Conservation (phyloP, 139 green algal genomes). For the Coelastrella sp. region DNA sequence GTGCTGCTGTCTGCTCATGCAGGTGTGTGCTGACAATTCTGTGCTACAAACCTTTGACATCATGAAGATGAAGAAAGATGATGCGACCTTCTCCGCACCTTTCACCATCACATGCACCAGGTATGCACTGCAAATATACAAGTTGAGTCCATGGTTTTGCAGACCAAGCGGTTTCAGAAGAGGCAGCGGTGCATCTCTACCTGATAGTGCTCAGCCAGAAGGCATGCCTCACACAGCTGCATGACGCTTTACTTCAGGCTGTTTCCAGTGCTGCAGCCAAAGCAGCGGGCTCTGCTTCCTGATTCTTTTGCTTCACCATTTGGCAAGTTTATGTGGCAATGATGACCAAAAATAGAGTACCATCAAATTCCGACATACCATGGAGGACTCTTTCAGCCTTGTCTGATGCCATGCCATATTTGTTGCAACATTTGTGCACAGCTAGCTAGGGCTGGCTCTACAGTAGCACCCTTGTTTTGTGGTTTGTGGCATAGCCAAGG, state of each 20-base stretch:
- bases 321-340: background rate
- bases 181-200: background rate
- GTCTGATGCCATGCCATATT: background rate
- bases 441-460: background rate
- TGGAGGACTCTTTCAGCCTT: background rate
- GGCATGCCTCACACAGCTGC: no score
- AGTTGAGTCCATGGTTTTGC: background rate
- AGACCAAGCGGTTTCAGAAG: background rate
- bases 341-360: background rate
- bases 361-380: background rate
- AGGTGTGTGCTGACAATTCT: constrained; percentile 47
- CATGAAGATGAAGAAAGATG: constrained; percentile 78
- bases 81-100: constrained; percentile 76
- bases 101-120: constrained; percentile 69
- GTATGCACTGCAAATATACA: background rate
- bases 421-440: background rate
- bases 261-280: background rate
- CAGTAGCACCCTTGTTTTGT: no score
- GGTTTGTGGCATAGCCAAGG: no score
- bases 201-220: no score
- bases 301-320: no score
- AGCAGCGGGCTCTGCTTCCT: no score
- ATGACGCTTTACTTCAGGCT: no score
- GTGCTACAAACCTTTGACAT: constrained; percentile 81
- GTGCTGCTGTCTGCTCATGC: background rate